Evolutionary conservation across 495 filamentous ascomycete genomes (phyloP).

Genomic region (Penicillium paxilli): DNA sequence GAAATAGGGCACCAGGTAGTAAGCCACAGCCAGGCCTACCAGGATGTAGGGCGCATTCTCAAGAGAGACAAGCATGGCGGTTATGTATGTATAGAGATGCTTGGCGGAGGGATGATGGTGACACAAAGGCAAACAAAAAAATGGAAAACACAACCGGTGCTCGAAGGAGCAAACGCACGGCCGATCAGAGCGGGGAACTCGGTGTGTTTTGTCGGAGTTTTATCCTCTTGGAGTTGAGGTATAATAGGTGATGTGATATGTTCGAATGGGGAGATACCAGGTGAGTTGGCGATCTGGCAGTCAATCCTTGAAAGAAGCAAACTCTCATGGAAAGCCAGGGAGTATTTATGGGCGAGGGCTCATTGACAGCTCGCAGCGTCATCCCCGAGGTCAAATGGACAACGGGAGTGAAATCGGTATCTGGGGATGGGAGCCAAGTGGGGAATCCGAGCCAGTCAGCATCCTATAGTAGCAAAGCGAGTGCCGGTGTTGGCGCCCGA

Average conservation of each 20-base stretch:
- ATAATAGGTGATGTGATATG: neutral
- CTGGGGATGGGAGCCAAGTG: slow-evolving; percentile 19
- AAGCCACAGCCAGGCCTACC: slow-evolving; percentile 52
- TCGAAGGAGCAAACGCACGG: slow-evolving; percentile 4
- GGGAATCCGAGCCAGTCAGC: neutral
- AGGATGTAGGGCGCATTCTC: slow-evolving; percentile 61
- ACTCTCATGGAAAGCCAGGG: neutral
- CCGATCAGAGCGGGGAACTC: neutral
- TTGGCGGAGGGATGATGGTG: neutral
- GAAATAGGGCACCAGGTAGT: slow-evolving; percentile 71
- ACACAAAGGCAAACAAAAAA: neutral
- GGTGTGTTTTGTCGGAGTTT: neutral
- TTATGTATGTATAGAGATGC: neutral
- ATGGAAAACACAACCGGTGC: neutral
- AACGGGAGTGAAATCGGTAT: slow-evolving; percentile 35
- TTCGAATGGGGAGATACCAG: neutral
- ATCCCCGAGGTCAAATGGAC: slow-evolving; percentile 35
- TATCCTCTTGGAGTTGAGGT: neutral
- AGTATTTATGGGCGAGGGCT: slow-evolving; percentile 15
- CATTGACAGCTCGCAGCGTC: neutral
- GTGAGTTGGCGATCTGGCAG: neutral
- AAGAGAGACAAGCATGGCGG: slow-evolving; percentile 42
- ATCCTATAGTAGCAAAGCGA: neutral
- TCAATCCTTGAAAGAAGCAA: slow-evolving; percentile 5
- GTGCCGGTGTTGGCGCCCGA: neutral